Evolutionary conservation across 345 rosid genomes (phyloP), one percentile per base, ranked within the genome.

Genomic region (Boechera retrofracta): DNA sequence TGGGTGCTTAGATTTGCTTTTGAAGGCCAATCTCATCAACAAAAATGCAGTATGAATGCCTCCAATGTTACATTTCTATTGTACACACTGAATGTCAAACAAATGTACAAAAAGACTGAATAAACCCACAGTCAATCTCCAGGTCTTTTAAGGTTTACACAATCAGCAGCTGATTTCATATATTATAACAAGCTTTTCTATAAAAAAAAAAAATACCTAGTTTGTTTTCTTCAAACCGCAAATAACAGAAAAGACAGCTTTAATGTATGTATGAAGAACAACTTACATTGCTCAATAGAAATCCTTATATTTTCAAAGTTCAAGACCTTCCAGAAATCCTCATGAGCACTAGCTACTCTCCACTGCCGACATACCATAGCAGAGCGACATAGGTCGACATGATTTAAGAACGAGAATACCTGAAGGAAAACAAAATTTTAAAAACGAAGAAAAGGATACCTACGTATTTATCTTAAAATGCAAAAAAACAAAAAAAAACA

Each of bases 311-410:
- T 83, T 81, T 91, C 92, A 80, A 95, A 93, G 83, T 91, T 87
- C 86, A 95, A 85, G 84, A 87, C 82, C 83, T 84, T 95, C 99
- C 99, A 95, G 64, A 95, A 92, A 75, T 91, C 98, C 82, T 95
- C 99, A 85, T 95, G 98, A 57, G 93, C 87, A 78, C 94, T 92
- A 75, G 97, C 97, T 67, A 80, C 79, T 86, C 89, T 89, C 98
- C 99, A 95, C 87, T 91, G 98, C 73, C 89, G 84, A 84, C 99
- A 93, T 41, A 92, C 99, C 85, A 87, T 86, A 48, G 96, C 98
- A 70, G 97, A 91, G 58, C 86, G 88, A 75, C 98, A 91, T 47
- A 95, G 93, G 85, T 86, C 87, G 58, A 76, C 64, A 45, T 84
- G 89, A 72, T 87, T 87, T 88, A 95, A 85, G 85, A 92, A 91